Base-by-base conservation (phyloP, 306 rosid genomes). In the Mucuna pruriens region DNA sequence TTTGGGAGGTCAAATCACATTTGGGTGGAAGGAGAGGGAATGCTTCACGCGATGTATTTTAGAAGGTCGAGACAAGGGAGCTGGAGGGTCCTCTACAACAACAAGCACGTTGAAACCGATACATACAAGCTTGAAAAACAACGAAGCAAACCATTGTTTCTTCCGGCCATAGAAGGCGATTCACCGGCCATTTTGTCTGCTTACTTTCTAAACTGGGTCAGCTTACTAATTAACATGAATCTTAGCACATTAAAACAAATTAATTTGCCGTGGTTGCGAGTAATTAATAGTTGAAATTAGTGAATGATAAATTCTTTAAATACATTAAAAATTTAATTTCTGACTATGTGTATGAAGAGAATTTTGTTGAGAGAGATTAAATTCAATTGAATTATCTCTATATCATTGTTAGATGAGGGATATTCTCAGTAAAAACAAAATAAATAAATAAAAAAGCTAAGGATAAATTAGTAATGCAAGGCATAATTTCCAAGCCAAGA, bases 21-120 rank as follows among this genome's bases (percentile, higher is more conserved):
- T 11, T 94, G 98, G 94, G 87, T 90, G 74, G 96, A 94, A 84
- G 97, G 97, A 69, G 98, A 92, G 80, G 97, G 96, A 65, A 92
- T 94, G 94, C 85, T 94, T 66, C 97, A 91, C 58, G 96, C 93
- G 8, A 42, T 89, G 40, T 87, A 91, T 74, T 89, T 87, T 57
- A 39, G 44, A 11, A 92, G 71, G 19, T 58, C 81, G 17, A 26
- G n/a, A 15, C 38, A 76, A 15, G 78, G 83, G 29, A 67, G 44
- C 9, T 91, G 92, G 91, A 83, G 5, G 1, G 22, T 92, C 63
- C 7, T 19, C 0, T 94, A 89, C 91, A 89, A 89, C 86, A 92
- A 89, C 61, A 87, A 83, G 85, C 79, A 87, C 13, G 91, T 92
- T 4, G 83, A 92, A 80, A 90, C 92, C 0, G 90, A 94, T 63